phyloP scores from a whole-genome alignment of 2,329 filamentous ascomycete genomes.

The Alternaria metachromatica region DNA sequence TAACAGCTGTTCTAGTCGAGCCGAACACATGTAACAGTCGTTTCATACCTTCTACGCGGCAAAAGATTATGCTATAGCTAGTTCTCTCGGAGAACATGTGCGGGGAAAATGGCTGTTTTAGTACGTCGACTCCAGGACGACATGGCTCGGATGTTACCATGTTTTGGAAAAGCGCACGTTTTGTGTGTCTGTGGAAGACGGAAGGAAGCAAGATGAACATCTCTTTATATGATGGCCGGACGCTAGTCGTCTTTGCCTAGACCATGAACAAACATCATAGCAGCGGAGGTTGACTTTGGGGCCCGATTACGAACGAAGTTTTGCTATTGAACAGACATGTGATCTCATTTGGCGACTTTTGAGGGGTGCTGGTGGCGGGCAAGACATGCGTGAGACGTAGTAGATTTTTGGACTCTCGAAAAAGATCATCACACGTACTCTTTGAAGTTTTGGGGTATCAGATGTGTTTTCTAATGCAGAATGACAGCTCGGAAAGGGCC shows the following conservation, averaged over 20 bases:
- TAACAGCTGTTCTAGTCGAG: neutral
- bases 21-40: neutral
- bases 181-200: neutral
- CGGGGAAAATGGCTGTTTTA: neutral
- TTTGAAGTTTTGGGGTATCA: neutral
- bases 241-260: neutral
- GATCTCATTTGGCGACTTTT: no score
- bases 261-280: no score
- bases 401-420: neutral
- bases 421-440: neutral
- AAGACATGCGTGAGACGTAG: neutral
- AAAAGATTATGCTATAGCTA: neutral
- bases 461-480: fast-evolving
- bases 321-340: no score
- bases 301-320: no score
- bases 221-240: neutral
- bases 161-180: no score
- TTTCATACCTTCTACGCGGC: neutral
- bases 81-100: neutral
- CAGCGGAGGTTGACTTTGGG: no score
- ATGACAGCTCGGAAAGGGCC: neutral
- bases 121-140: neutral
- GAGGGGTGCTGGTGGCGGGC: neutral
- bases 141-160: no score
- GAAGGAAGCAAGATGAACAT: neutral